A percentile compares a stretch with the other conserved stretches of the same genome.
These are phyloP conservation scores for Trypanosomatidae sp. DNA, from an alignment of 208 protist genomes.

Conservation along the genomic window DNA sequence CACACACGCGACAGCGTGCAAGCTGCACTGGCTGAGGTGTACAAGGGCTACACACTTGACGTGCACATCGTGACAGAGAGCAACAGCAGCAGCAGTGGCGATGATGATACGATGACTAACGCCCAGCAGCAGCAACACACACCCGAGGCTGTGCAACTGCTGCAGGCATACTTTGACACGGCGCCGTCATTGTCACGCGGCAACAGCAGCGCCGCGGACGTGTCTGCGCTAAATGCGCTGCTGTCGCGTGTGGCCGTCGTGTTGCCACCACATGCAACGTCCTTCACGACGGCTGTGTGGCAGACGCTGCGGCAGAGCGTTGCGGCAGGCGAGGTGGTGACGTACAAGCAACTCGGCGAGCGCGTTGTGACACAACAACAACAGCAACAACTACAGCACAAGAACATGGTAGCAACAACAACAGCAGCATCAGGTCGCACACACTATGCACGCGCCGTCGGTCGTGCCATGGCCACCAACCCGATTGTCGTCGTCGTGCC, in stretches of 20 bases:
- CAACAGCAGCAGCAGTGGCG: no score
- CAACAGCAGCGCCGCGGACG: no score
- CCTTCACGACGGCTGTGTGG: slow-evolving; percentile 27
- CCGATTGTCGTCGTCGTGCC: slow-evolving; percentile 45
- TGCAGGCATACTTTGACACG: no score
- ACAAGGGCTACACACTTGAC: no score
- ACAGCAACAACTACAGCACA: neutral
- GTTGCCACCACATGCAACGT: slow-evolving; percentile 14
- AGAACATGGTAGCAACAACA: neutral
- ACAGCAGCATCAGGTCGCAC: neutral
- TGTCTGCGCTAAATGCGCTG: slow-evolving; percentile 13
- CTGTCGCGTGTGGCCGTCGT: slow-evolving; percentile 19
- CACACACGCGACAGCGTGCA: no score
- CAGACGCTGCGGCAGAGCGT: slow-evolving; percentile 23
- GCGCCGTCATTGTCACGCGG: no score
- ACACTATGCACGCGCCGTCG: slow-evolving; percentile 33
- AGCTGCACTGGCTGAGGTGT: no score
- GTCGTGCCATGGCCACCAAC: slow-evolving; percentile 42
- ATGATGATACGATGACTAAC: no score
- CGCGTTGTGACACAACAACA: slow-evolving; percentile 3
- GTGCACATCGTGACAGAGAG: no score
- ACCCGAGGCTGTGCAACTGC: no score
- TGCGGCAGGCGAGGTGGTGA: slow-evolving; percentile 16
- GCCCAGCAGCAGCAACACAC: no score
- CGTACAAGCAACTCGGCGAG: slow-evolving; percentile 31